A percentile compares a stretch with the other conserved stretches of the same genome.
phyloP scores from a whole-genome alignment of 2,329 filamentous ascomycete genomes.

The Helminthosporium solani region DNA sequence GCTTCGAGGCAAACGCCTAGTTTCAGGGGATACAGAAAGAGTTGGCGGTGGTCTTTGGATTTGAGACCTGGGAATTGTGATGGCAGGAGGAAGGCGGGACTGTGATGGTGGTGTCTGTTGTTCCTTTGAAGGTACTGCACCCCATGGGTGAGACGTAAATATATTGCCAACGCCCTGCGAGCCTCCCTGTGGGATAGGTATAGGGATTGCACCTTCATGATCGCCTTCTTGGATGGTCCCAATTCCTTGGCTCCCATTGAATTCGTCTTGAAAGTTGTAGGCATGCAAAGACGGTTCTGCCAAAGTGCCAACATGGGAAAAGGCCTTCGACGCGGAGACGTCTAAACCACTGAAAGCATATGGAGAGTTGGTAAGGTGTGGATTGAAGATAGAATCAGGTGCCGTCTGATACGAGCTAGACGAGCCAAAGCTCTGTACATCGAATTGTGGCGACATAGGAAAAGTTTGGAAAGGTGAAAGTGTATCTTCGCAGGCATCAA shows the following conservation, averaged over 20 bases:
- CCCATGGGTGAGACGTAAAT: slow-evolving; percentile 14
- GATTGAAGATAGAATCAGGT: slow-evolving; percentile 28
- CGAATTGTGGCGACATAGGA: slow-evolving; percentile 23
- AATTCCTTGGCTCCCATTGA: slow-evolving; percentile 2
- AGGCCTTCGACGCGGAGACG: slow-evolving; percentile 30
- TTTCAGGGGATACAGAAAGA: slow-evolving; percentile 29
- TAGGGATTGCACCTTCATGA: slow-evolving; percentile 25
- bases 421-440: slow-evolving; percentile 23
- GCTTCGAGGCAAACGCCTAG: slow-evolving; percentile 22
- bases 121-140: slow-evolving; percentile 9
- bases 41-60: slow-evolving; percentile 23
- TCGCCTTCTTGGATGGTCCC: slow-evolving; percentile 32
- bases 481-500: slow-evolving; percentile 24
- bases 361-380: slow-evolving; percentile 27
- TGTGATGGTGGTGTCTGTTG: slow-evolving; percentile 2
- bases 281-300: slow-evolving; percentile 21
- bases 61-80: slow-evolving; percentile 31
- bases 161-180: slow-evolving; percentile 18
- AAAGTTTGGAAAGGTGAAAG: slow-evolving; percentile 17
- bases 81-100: slow-evolving; percentile 20
- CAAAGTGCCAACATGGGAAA: slow-evolving; percentile 32
- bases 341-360: slow-evolving; percentile 33
- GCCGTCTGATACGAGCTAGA: slow-evolving; percentile 22
- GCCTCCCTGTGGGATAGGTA: slow-evolving; percentile 31
- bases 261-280: background rate